Conservation (phyloP, 2,329 filamentous ascomycete genomes). For the Hypoxylon sp. region DNA sequence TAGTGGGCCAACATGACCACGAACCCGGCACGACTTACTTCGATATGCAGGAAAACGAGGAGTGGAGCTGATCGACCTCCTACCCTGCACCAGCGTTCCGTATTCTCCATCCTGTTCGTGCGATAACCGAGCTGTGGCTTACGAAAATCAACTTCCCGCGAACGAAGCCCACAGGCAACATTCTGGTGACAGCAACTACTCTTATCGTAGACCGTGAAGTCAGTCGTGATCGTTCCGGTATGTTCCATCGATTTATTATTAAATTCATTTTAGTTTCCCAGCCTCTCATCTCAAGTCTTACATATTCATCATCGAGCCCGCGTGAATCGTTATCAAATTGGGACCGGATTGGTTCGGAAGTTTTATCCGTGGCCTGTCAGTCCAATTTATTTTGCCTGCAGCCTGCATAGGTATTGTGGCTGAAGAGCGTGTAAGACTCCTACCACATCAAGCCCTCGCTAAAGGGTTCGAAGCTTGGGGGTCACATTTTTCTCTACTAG, state of each 20-base stretch:
- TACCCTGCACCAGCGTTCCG: constrained; percentile 47
- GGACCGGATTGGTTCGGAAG: constrained; percentile 40
- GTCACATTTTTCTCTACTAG: constrained; percentile 35
- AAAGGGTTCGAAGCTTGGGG: constrained; percentile 29
- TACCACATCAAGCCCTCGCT: constrained; percentile 36
- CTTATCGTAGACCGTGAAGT: constrained; percentile 64
- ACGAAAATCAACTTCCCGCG: constrained; percentile 1
- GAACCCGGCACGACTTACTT: constrained; percentile 38
- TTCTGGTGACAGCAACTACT: constrained; percentile 67
- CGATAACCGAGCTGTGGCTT: constrained; percentile 21
- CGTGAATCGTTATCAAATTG: constrained; percentile 34
- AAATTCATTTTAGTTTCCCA: constrained; percentile 3
- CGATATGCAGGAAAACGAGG: constrained; percentile 43
- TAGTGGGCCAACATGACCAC: constrained; percentile 35
- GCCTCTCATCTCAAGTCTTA: background rate
- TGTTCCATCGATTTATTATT: constrained; percentile 39
- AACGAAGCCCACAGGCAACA: constrained; percentile 13
- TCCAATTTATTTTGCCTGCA: constrained; percentile 43
- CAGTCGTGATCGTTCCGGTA: constrained; percentile 71
- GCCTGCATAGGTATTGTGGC: constrained; percentile 42
- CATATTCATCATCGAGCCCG: constrained; percentile 15
- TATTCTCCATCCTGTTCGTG: constrained; percentile 28
- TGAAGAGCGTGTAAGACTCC: constrained; percentile 35
- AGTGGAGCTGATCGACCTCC: constrained; percentile 45
- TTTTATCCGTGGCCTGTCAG: constrained; percentile 39